Percentiles rank a stretch among this genome's conserved stretches.
Conservation (phyloP, 495 filamentous ascomycete species). For the Thermothielavioides terrestris region DNA sequence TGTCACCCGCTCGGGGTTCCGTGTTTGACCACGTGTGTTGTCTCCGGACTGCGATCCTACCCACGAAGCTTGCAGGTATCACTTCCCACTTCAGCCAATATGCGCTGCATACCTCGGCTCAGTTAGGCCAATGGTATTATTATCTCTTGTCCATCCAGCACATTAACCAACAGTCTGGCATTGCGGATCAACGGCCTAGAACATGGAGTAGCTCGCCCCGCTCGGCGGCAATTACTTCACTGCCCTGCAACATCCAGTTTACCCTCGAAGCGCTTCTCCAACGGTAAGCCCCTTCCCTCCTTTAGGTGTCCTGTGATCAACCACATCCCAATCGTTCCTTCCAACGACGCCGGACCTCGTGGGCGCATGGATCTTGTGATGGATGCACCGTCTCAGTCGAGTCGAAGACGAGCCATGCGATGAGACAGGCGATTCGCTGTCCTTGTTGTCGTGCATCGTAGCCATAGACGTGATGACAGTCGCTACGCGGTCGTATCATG, state of each 20-base stretch:
- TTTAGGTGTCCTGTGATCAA: neutral
- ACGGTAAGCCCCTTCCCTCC: too few species aligned
- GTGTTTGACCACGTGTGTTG: too few species aligned
- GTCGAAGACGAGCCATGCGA: constrained; percentile 3
- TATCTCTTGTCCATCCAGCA: constrained; percentile 3
- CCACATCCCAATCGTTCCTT: too few species aligned
- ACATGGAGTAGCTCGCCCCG: neutral
- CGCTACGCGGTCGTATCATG: constrained; percentile 36
- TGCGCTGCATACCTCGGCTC: too few species aligned
- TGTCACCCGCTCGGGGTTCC: too few species aligned
- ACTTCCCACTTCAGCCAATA: neutral
- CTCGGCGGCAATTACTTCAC: neutral
- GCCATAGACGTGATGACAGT: constrained; percentile 29
- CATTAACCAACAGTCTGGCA: constrained; percentile 10
- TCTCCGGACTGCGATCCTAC: too few species aligned
- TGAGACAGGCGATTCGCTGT: constrained; percentile 3
- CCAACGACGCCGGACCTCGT: neutral
- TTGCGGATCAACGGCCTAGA: neutral
- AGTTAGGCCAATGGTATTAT: constrained; percentile 1
- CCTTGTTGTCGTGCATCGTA: constrained; percentile 24
- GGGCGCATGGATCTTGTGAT: neutral
- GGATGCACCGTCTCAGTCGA: neutral
- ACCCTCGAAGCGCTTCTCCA: neutral
- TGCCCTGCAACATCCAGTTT: neutral
- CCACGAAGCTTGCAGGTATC: too few species aligned